These are phyloP conservation scores for Monilinia laxa DNA, from an alignment of 2,329 filamentous ascomycete genomes.

Conservation along the genomic window DNA sequence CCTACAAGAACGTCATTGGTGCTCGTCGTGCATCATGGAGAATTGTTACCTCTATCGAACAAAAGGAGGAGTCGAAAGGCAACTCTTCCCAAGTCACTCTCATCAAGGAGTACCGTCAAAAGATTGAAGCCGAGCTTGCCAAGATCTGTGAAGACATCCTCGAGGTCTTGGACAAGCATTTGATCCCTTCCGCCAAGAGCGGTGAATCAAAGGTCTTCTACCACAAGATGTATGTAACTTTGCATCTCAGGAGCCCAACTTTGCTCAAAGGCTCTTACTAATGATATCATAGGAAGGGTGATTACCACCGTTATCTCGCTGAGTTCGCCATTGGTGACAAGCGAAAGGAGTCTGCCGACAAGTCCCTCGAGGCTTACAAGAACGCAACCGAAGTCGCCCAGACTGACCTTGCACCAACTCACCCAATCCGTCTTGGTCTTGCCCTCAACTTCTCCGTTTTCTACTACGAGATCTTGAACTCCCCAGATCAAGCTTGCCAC, in stretches of 20 bases:
- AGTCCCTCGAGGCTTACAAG: constrained; percentile 98
- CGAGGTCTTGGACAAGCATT: constrained; percentile 87
- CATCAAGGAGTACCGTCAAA: constrained; percentile 98
- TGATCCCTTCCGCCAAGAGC: constrained; percentile 90
- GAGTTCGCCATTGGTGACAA: constrained; percentile 94
- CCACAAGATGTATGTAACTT: constrained; percentile 85
- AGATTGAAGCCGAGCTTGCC: constrained; percentile 94
- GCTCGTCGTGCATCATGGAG: constrained; percentile 96
- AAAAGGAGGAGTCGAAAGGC: constrained; percentile 99
- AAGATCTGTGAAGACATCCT: constrained; percentile 98
- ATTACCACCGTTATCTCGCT: constrained; percentile 98
- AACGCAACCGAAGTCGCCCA: constrained; percentile 97
- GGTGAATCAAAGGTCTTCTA: constrained; percentile 99
- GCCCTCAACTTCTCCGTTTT: constrained; percentile 99
- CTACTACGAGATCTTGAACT: constrained; percentile 99
- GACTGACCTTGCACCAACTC: constrained; percentile 94
- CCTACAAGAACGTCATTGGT: constrained; percentile 99
- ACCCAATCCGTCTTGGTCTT: constrained; percentile 96
- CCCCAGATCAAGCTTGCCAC: constrained; percentile 94
- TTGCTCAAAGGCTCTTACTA: constrained; percentile 7
- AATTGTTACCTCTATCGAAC: constrained; percentile 97
- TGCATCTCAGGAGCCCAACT: neutral
- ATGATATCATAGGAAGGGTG: constrained; percentile 76
- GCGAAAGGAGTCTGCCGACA: constrained; percentile 91
- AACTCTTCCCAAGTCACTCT: constrained; percentile 84